Conservation (phyloP, 768 basidiomycete genomes). For the Podaxis sp. region DNA sequence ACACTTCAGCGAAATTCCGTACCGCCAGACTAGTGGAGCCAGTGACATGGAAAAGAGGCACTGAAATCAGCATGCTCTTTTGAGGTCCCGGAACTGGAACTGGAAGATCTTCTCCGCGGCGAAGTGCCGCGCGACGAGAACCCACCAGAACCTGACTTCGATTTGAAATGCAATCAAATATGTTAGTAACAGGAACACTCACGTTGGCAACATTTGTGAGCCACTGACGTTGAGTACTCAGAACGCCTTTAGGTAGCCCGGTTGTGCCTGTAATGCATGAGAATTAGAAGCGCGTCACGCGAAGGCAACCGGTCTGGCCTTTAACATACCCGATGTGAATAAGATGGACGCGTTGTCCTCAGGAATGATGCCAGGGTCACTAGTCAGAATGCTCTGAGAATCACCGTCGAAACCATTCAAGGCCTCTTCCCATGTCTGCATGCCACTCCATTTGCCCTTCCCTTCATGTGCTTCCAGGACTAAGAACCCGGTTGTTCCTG, state of each 20-base stretch:
- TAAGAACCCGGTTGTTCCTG: conserved; percentile 36
- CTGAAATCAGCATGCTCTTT: conserved; percentile 45
- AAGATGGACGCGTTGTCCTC: conserved; percentile 53
- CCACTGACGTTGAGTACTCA: conserved; percentile 50
- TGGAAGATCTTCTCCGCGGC: conserved; percentile 38
- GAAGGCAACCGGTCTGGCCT: neutral
- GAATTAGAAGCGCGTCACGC: conserved; percentile 4
- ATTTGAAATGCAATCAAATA: neutral
- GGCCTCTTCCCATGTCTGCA: conserved; percentile 37
- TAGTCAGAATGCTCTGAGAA: conserved; percentile 26
- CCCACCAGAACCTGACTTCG: conserved; percentile 32
- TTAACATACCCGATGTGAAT: conserved; percentile 49
- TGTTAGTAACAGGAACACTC: conserved; percentile 8
- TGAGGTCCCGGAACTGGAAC: conserved; percentile 35
- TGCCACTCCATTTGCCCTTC: conserved; percentile 42
- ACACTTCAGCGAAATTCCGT: conserved; percentile 3
- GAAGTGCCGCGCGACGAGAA: conserved; percentile 33
- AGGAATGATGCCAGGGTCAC: conserved; percentile 33
- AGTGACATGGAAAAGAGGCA: conserved; percentile 63
- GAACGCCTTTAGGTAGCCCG: conserved; percentile 43
- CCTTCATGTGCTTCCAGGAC: conserved; percentile 41
- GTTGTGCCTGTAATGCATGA: conserved; percentile 21
- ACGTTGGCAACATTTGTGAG: conserved; percentile 50
- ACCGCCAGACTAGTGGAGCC: conserved; percentile 33
- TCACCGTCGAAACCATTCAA: conserved; percentile 34